These are phyloP conservation scores for Orbilia brochopaga DNA, from an alignment of 2,329 filamentous ascomycete genomes.

Conservation along the genomic window DNA sequence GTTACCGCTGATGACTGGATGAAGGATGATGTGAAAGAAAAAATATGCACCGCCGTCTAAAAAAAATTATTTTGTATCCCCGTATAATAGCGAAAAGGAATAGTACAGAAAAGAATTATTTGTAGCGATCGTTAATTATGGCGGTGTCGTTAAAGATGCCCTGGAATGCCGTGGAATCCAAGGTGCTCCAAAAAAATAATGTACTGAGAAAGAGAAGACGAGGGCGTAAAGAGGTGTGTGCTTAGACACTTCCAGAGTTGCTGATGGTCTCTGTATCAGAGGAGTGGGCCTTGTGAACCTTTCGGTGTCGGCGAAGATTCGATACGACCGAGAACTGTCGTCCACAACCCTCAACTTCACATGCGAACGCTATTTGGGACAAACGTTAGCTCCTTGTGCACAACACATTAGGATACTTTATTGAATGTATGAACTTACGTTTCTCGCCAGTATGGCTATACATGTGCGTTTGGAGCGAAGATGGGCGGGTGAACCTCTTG, in stretches of 20 bases:
- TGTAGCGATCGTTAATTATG: slow-evolving; percentile 40
- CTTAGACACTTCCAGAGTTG: slow-evolving; percentile 47
- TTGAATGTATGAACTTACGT: slow-evolving; percentile 70
- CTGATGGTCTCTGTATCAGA: slow-evolving; percentile 50
- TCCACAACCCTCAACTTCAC: slow-evolving; percentile 91
- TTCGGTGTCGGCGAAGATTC: slow-evolving; percentile 90
- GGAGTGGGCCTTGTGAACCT: slow-evolving; percentile 79
- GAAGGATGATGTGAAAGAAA: slow-evolving; percentile 16
- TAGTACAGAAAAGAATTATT: slow-evolving; percentile 17
- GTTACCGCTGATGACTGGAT: slow-evolving; percentile 30
- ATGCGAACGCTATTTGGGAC: slow-evolving; percentile 75
- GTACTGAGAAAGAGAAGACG: background rate
- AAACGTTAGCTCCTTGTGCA: slow-evolving; percentile 7
- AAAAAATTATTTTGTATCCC: slow-evolving; percentile 41
- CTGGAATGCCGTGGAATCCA: slow-evolving; percentile 33
- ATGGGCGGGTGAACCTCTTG: slow-evolving; percentile 93
- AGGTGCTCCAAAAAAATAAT: slow-evolving; percentile 12
- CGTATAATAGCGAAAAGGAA: slow-evolving; percentile 19
- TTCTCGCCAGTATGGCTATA: slow-evolving; percentile 98
- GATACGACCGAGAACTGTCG: slow-evolving; percentile 97
- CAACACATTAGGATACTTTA: slow-evolving; percentile 17
- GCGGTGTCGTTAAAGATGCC: slow-evolving; percentile 20
- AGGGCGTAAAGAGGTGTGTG: slow-evolving; percentile 8
- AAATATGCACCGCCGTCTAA: slow-evolving; percentile 48
- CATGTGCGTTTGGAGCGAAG: slow-evolving; percentile 95